Evolutionary conservation across 805 yeast genomes (phyloP), one percentile per base, ranked within the genome.

Genomic region (Wickerhamiella hasegawae): DNA sequence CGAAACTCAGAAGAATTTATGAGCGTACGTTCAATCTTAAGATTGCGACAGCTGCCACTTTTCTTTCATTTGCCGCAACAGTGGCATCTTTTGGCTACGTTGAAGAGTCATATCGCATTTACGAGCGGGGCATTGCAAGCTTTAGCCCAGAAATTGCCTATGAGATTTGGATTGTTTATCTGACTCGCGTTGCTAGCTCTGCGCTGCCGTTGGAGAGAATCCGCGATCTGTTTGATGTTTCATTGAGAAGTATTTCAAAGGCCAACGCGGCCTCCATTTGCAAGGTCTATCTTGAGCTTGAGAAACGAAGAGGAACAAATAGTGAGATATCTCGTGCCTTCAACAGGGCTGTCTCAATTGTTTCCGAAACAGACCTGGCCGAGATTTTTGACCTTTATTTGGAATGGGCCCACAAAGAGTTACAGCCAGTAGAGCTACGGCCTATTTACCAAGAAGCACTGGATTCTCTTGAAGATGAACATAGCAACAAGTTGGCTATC

Each of bases 221-320:
- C 4, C 59, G 94, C 25, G 93, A 80, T 38, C 47, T 78, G 12
- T 84, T 80, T 56, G 94, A 82, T 32, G 71, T 72, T 30, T 60
- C 28, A 16, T 16, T 26, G 5, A n/a, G n/a, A n/a, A n/a, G n/a
- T n/a, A n/a, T n/a, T n/a, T n/a, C n/a, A n/a, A n/a, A n/a, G n/a
- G 28, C 10, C 6, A n/a, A 26, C 14, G 14, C 6, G 15, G 10
- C 9, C 15, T 6, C 28, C 5, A 10, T 26, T 9, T 8, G 10
- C 28, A 26, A 26, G 28, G 28, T 9, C 5, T 8, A 26, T n/a
- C 10, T 26, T 9, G 28, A 26, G 5, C 15, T 26, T 12, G 28
- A 26, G 15, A n/a, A n/a, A n/a, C n/a, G n/a, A n/a, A 8, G 28
- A 26, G 15, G 24, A 11, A 22, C 8, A 9, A 8, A 9, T 8